Base-by-base conservation (phyloP, 2,329 filamentous ascomycete species). In the Talaromyces sp. region DNA sequence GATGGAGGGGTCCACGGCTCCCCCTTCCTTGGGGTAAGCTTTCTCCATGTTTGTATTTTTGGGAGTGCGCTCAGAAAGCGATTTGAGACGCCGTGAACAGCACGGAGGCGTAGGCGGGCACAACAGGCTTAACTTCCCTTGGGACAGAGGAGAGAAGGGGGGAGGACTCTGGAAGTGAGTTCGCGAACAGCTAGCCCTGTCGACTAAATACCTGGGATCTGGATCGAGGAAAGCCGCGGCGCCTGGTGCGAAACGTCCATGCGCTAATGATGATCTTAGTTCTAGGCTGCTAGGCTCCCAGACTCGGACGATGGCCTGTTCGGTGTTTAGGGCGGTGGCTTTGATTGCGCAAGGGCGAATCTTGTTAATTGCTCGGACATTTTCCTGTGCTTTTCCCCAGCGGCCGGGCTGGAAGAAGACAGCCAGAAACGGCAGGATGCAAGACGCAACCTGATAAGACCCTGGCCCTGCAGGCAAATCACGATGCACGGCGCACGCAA, bases 21-120 rank as follows among this genome's bases (percentile, higher is more conserved):
- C 55, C 21, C 29, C 59, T 46, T 69, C 61, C 41, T 68, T 69
- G 26, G 64, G 57, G 59, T 70, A 72, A 43, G 71, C 66, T 67
- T 75, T 73, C 60, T 75, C 72, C 73, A 75, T 75, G 54, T 38
- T 32, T 24, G 29, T 29, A 13, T 14, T 35, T 35, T 17, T 35
- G 32, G 32, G 14, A 29, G 31, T 52, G 24, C 24, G 49, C 24
- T 29, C 24, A 19, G 27, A 26, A 52, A 46, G 43, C 43, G 43
- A 46, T 14, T 11, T 46, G 43, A 21, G 9, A n/a, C n/a, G 41
- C 41, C 41, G 41, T 43, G 41, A 43, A 46, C 43, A 11, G 19
- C 43, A 46, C 43, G 11, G 32, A 6, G 43, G 43, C 2, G 43
- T 11, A 11, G 43, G 41, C 5, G 9, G 21, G 19, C 41, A 6